These are phyloP conservation scores for Amniculicola lignicola DNA, from an alignment of 495 filamentous ascomycete species.

Conservation along the genomic window DNA sequence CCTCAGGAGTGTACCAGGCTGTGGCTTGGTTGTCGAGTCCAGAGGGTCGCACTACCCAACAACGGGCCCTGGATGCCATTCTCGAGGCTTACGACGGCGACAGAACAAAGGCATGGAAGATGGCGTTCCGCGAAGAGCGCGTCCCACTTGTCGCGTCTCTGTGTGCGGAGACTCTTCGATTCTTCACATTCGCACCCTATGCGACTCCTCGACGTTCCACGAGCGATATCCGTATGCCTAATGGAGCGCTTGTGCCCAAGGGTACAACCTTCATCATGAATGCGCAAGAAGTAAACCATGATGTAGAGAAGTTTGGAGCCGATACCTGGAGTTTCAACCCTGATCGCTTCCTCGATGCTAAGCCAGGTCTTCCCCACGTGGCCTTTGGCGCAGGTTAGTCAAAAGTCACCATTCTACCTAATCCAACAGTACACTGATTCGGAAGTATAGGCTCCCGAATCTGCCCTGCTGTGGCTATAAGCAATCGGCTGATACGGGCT, in stretches of 20 bases:
- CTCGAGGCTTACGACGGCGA: neutral
- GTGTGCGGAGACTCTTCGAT: neutral
- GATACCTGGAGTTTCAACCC: neutral
- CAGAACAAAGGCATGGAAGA: neutral
- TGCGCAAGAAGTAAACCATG: slow-evolving; percentile 1
- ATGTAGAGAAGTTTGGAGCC: neutral
- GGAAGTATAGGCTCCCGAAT: no score
- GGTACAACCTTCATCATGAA: neutral
- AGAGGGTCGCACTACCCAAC: neutral
- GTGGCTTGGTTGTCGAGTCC: neutral
- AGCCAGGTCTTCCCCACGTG: neutral
- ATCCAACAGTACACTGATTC: no score
- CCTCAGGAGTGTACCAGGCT: neutral
- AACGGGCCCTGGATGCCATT: neutral
- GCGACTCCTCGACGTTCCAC: neutral
- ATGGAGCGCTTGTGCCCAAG: neutral
- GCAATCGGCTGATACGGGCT: neutral
- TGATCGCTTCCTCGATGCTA: neutral
- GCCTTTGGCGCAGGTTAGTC: neutral
- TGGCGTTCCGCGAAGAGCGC: neutral
- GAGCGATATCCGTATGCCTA: neutral
- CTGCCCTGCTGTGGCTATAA: slow-evolving; percentile 1
- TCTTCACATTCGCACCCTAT: neutral
- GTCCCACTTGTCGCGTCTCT: neutral
- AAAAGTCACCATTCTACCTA: no score